Conservation (phyloP, 352 stramenopile genomes). For the Pythium aristosporum region DNA sequence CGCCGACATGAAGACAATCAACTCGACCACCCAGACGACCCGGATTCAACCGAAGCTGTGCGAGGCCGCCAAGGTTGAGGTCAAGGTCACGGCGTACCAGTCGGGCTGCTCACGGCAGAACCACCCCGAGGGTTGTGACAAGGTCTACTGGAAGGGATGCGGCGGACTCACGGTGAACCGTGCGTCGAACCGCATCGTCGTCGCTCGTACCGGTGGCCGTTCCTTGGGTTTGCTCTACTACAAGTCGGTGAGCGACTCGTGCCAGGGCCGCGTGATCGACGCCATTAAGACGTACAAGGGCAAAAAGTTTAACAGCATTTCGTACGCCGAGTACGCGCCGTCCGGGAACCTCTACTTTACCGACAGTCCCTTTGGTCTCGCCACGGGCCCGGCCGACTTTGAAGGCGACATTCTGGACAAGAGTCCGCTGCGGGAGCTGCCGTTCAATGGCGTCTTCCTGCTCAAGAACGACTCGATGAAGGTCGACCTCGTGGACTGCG, state of each 20-base stretch:
- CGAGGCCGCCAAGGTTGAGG: constrained; percentile 35
- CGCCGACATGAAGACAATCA: constrained; percentile 24
- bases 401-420: constrained; percentile 68
- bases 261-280: constrained; percentile 74
- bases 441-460: constrained; percentile 79
- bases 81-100: constrained; percentile 66
- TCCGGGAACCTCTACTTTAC: constrained; percentile 79
- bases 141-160: constrained; percentile 75
- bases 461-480: constrained; percentile 49
- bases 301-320: constrained; percentile 78
- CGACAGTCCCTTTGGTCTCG: constrained; percentile 75
- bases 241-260: constrained; percentile 42
- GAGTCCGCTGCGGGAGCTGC: constrained; percentile 64
- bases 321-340: constrained; percentile 60
- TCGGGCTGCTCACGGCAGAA: constrained; percentile 87
- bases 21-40: constrained; percentile 52
- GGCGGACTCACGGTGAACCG: constrained; percentile 74
- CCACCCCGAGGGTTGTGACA: constrained; percentile 69
- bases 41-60: constrained; percentile 48
- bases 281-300: constrained; percentile 70
- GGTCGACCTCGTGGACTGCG: constrained; percentile 65
- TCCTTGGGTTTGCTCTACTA: constrained; percentile 74
- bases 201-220: constrained; percentile 72
- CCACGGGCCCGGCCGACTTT: constrained; percentile 53
- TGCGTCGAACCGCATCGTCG: constrained; percentile 59